Base-by-base conservation (phyloP, 352 stramenopile genomes). In the Pythium biforme region DNA sequence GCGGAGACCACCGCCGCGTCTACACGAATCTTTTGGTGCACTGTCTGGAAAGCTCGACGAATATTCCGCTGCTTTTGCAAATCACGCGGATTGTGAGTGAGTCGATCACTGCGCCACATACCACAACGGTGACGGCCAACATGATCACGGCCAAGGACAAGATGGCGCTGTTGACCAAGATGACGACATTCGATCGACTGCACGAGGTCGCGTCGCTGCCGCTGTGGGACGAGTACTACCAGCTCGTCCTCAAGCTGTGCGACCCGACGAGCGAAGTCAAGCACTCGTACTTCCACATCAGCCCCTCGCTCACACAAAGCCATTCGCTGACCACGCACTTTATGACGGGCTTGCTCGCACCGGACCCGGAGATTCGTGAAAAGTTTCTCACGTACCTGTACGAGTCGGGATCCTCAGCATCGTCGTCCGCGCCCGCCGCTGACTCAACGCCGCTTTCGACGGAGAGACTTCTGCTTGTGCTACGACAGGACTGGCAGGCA, bases 91-190 rank as follows among this genome's bases (percentile, higher is more conserved):
- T 96, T 61, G 86, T 92, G 17, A 70, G 79, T 0, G 73, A 84
- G 14, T 73, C 92, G 61, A 73, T 94, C 52, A 86, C 74, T 15
- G 34, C 58, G 12, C 51, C 57, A 15, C 43, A 61, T 11, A 48
- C 59, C n/a, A 68, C 59, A 1, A 72, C 77, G 6, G 61, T 78
- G 19, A 64, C 72, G 20, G 71, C 81, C 19, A 81, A 92, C 56
- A 54, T 94, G n/a, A 74, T 96, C 48, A 83, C 83, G 5, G 75
- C 84, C 31, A 96, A 96, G 65, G 88, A 96, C 69, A 95, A 94
- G 48, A 90, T 94, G 80, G 84, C 82, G 27, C 62, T 96, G 57
- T 69, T 96, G 4, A 86, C 69, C 33, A 96, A 96, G 69, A 94
- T 96, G 86, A 70, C 79, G 10, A 84, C 76, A 14, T 94, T 96